Base-by-base conservation (phyloP, 208 protist genomes). In the Crithidia sp. region DNA sequence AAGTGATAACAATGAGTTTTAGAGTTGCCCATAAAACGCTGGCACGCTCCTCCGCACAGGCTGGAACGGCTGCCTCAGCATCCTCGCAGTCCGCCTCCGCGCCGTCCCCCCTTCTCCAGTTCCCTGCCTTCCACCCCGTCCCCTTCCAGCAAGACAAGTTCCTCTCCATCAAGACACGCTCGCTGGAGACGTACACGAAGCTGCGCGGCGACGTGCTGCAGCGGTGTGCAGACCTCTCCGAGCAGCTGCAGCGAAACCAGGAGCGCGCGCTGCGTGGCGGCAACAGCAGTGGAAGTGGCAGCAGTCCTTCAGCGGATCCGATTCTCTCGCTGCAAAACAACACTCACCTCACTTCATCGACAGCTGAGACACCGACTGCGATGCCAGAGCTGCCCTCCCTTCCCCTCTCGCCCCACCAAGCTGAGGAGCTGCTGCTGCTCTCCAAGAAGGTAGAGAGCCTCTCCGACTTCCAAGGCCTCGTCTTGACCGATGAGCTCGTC, bases 61-160 rank as follows among this genome's bases (percentile, higher is more conserved):
- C 53, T 43, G 61, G 61, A 13, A 19, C 36, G 28, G 17, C 63
- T 4, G 39, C 63, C 40, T 19, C 60, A 7, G 5, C 5, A 9
- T 40, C 57, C 39, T 43, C 47, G 28, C 17, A 2, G n/a, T 47
- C 49, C 19, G 8, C 13, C 6, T n/a, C 47, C 8, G 13, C 28
- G 36, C 8, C 47, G 49, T 17, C 52, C 14, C 67, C 74, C 28
- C 74, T 79, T 0, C 66, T 79, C 16, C 67, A 79, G 61, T 74
- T 85, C 7, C 79, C 86, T 2, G 56, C 68, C 17, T 92, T 95
- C 59, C 84, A 78, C 17, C 85, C 90, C 16, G 56, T 82, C 9
- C 77, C 76, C 0, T 95, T 93, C 44, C 76, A 75, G 53, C 77
- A 84, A 17, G 90, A 90, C 39, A 95, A 93, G 63, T 95, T 93